Evolutionary conservation across 202 grass and related monocot genomes (phyloP).

Genomic region (Panicum virgatum): DNA sequence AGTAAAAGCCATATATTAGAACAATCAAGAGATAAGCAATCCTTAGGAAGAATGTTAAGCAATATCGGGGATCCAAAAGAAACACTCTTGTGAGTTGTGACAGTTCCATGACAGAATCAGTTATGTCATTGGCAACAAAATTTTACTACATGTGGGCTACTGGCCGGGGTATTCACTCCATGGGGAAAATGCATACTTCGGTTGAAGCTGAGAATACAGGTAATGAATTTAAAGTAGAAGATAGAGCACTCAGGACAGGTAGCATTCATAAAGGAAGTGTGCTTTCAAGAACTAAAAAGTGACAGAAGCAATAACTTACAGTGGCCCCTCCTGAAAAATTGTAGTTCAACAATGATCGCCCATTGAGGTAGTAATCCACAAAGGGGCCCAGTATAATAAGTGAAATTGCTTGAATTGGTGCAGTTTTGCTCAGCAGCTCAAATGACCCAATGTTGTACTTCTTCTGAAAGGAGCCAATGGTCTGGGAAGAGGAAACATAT

Average conservation of each 20-base stretch:
- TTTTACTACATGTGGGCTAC: neutral
- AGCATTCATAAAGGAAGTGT: neutral
- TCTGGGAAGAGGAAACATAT: conserved; percentile 51
- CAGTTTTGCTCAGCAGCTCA: conserved; percentile 88
- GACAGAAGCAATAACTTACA: conserved; percentile 56
- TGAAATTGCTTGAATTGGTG: conserved; percentile 82
- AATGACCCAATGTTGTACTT: conserved; percentile 98
- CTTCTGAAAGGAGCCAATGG: conserved; percentile 91
- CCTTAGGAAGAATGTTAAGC: neutral
- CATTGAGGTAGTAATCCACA: conserved; percentile 85
- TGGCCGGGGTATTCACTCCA: neutral
- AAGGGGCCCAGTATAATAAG: conserved; percentile 85
- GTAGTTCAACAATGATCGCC: conserved; percentile 64
- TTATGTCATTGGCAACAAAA: neutral
- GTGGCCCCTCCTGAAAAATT: conserved; percentile 75
- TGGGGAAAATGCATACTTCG: neutral
- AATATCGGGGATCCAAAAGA: neutral
- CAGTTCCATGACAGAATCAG: neutral
- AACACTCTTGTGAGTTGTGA: neutral
- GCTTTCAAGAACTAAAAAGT: conserved; percentile 17
- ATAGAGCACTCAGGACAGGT: conserved; percentile 13
- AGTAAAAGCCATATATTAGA: neutral
- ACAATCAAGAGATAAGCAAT: neutral
- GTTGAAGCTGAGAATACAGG: neutral
- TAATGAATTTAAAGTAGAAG: conserved; percentile 14